Base-by-base conservation (phyloP, 2,329 filamentous ascomycete species). In the Triangularia setosa region DNA sequence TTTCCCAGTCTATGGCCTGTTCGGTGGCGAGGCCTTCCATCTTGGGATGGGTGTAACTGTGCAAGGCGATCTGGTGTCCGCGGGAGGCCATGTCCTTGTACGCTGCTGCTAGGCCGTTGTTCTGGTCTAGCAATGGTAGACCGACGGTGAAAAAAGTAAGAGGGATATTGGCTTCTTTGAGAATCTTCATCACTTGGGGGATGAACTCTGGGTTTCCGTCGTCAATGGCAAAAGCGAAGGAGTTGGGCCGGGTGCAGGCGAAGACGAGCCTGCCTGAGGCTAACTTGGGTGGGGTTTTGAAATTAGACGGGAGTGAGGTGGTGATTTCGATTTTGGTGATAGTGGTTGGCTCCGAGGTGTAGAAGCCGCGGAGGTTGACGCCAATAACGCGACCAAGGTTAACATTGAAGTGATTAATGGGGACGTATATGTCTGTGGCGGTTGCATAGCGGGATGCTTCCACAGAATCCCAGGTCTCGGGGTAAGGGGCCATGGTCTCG, bases 131-230 rank as follows among this genome's bases (percentile, higher is more conserved):
- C 0, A 91, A 79, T 1, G 87, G 85, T 1, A 83, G 80, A 9
- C 87, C 88, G 53, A 90, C 87, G 35, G 87, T 89, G 77, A 91
- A 91, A 75, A 91, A 90, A 1, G 88, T 91, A 2, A 89, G 87
- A 68, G 85, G 82, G 69, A 90, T 86, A 62, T 78, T 74, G 60
- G 87, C 87, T 21, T 84, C 82, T 21, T 84, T 81, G 69, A 91
- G 78, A 61, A 88, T 85, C 48, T 82, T 76, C 76, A 89, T 83
- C 21, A 90, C 85, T 67, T 84, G 75, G 74, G 86, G 81, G 1
- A 87, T 87, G 63, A 83, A 80, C 33, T 76, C 71, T 56, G 88
- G 88, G 59, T 83, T 79, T 23, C 88, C 88, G 73, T 91, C 88
- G 72, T 90, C 88, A 67, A 91, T 90, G 58, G 87, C 88, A 73